Base-by-base conservation (phyloP, 1,139 yeast species). In the Pichia norvegensis region DNA sequence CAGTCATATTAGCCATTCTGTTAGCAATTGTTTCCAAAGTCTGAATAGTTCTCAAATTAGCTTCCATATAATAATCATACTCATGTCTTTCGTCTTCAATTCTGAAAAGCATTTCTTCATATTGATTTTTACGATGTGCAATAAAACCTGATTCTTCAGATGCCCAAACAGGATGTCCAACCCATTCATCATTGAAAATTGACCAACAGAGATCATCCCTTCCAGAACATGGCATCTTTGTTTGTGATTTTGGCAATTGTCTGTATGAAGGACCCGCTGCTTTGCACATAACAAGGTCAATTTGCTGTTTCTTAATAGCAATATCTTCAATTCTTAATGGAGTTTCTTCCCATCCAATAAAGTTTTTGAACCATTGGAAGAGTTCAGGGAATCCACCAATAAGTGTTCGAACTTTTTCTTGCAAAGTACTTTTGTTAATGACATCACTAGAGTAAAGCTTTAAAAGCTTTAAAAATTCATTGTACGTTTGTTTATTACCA, bases 201-300 rank as follows among this genome's bases (percentile, higher is more conserved):
- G 92, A 97, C 97, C 97, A 90, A 63, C 98, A 94, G 94, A 94
- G 86, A 60, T 90, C 97, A 65, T 94, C 99, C 56, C 98, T 78
- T 22, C 98, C 98, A 10, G 96, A 86, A 60, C 97, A 90, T 19
- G 97, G 97, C 96, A 90, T 88, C 60, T 81, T 85, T 0, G 96
- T 87, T 63, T 92, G 97, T 1, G 94, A 79, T 59, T 92, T 92
- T 27, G 99, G 99, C 45, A 94, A 72, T 58, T 85, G 79, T 60
- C 97, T 78, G 65, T 92, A 92, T 35, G 95, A 85, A 16, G 97
- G 97, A 4, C 98, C 98, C 59, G 80, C 82, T 4, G 90, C 85
- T 61, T 82, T 79, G 67, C 97, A 92, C 55, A 86, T 72, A 29
- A 92, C 80, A 49, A 92, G 74, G 59, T 92, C 97, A 52, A 94